A percentile compares a stretch with the other conserved stretches of the same genome.
These are phyloP conservation scores for Monilinia aucupariae DNA, from an alignment of 2,329 filamentous ascomycete species.

Conservation along the genomic window DNA sequence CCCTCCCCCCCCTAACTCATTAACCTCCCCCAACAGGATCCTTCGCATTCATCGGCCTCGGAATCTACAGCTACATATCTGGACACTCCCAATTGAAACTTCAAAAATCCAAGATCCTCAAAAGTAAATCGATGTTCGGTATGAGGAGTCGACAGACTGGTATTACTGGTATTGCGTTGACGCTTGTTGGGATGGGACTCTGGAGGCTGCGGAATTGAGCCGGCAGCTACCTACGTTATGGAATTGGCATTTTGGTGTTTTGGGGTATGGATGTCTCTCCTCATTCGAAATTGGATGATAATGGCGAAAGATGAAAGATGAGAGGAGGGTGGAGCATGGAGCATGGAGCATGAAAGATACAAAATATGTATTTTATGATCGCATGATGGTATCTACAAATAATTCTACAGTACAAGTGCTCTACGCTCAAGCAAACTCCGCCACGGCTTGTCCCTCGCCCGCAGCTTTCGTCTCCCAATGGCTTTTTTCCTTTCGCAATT, in stretches of 20 bases:
- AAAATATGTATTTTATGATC: not conserved
- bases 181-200: slow-evolving; percentile 63
- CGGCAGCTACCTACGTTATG: not conserved
- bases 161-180: slow-evolving; percentile 61
- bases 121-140: slow-evolving; percentile 65
- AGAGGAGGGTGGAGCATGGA: not conserved
- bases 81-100: slow-evolving; percentile 66
- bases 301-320: not conserved
- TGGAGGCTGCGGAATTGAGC: slow-evolving; percentile 43
- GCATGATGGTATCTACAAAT: not conserved
- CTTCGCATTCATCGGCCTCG: slow-evolving; percentile 68
- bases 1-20: not conserved
- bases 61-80: slow-evolving; percentile 70
- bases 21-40: slow-evolving; percentile 49
- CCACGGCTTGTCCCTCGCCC: slow-evolving; percentile 12
- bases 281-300: not conserved
- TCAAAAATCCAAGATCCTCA: slow-evolving; percentile 60
- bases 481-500: slow-evolving; percentile 23
- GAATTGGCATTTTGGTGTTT: not conserved
- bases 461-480: slow-evolving; percentile 24
- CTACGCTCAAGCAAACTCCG: slow-evolving; percentile 6
- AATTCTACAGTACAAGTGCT: slow-evolving; percentile 4
- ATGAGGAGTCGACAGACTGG: slow-evolving; percentile 65
- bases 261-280: not conserved
- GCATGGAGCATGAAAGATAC: not conserved